Evolutionary conservation across 1,139 yeast genomes (phyloP).

Genomic region (Pichia kudriavzevii): DNA sequence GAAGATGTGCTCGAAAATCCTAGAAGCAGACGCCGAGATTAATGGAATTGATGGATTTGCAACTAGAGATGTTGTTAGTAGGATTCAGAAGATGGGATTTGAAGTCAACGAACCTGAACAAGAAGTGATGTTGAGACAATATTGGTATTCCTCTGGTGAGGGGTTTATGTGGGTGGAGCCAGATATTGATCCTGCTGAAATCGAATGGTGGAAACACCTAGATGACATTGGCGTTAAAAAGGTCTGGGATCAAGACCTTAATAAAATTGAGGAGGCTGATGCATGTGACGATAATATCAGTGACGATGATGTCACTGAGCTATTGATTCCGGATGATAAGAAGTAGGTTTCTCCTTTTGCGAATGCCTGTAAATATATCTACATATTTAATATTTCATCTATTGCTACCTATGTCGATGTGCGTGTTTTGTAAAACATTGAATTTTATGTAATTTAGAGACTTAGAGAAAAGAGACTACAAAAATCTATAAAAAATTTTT

Average conservation of each 20-base stretch:
- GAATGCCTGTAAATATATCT: too few relatives aligned
- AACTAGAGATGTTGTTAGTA: constrained; percentile 27
- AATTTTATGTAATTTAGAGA: too few relatives aligned
- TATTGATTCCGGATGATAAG: constrained; percentile 11
- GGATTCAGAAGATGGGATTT: constrained; percentile 27
- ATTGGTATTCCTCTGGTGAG: constrained; percentile 72
- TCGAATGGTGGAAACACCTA: constrained; percentile 41
- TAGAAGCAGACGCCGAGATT: constrained; percentile 55
- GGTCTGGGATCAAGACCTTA: constrained; percentile 33
- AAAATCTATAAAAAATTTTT: too few relatives aligned
- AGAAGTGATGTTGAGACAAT: constrained; percentile 58
- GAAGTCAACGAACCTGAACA: constrained; percentile 37
- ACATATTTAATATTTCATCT: too few relatives aligned
- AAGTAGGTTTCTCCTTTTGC: too few relatives aligned
- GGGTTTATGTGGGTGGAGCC: constrained; percentile 78
- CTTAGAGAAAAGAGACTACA: too few relatives aligned
- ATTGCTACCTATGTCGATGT: too few relatives aligned
- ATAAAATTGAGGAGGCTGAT: constrained; percentile 35
- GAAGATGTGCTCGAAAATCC: constrained; percentile 55
- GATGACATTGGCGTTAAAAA: constrained; percentile 24
- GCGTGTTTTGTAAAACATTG: too few relatives aligned
- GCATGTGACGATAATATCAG: constrained; percentile 24
- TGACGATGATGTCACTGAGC: constrained; percentile 30
- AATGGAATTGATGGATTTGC: constrained; percentile 40
- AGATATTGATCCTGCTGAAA: constrained; percentile 70